These are phyloP conservation scores for Alopecurus myosuroides DNA, from an alignment of 176 grass and related monocot genomes.

Conservation along the genomic window DNA sequence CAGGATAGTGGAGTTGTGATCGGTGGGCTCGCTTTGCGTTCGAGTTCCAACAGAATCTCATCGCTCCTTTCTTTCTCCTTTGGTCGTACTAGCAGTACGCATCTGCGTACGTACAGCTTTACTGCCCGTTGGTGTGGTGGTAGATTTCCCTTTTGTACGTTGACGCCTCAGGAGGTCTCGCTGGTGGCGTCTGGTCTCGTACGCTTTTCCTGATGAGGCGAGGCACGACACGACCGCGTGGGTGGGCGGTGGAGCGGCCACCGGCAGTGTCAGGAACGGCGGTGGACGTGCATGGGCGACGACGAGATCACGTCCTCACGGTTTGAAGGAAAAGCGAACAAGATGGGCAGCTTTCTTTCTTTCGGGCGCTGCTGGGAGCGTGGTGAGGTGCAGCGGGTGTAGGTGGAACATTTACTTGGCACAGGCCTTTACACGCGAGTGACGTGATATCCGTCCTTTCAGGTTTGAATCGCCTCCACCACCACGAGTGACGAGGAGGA, in stretches of 20 bases:
- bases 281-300: too few relatives aligned
- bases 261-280: too few relatives aligned
- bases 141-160: background rate
- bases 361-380: too few relatives aligned
- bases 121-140: background rate
- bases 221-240: background rate
- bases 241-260: background rate
- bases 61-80: too few relatives aligned
- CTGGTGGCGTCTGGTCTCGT: background rate
- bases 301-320: too few relatives aligned
- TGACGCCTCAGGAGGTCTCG: too few relatives aligned
- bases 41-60: too few relatives aligned
- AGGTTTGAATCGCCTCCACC: conserved; percentile 19
- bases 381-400: too few relatives aligned
- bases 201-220: background rate
- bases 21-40: background rate
- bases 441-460: background rate
- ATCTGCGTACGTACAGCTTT: background rate
- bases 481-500: background rate
- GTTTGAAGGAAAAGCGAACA: too few relatives aligned
- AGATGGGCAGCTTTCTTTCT: too few relatives aligned
- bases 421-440: background rate
- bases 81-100: too few relatives aligned
- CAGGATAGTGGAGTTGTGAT: background rate
- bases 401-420: conserved; percentile 24